Evolutionary conservation across 768 basidiomycete species (phyloP).

Genomic region (Lactarius tabidus): DNA sequence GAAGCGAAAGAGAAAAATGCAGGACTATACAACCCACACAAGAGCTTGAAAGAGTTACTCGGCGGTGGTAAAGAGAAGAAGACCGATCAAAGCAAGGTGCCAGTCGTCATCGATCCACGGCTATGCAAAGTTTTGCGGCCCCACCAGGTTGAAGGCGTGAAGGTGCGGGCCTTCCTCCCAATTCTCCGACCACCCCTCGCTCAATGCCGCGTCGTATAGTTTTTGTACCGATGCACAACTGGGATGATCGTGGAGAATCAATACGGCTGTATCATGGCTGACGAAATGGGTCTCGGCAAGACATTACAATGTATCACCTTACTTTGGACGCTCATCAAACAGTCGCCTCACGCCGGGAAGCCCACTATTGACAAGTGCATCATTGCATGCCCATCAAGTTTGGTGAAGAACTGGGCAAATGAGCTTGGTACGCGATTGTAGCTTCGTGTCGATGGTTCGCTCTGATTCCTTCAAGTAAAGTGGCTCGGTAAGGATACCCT

Average conservation of each 20-base stretch:
- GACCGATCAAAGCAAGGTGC: slow-evolving; percentile 68
- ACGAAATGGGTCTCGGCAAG: slow-evolving; percentile 98
- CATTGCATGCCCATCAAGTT: slow-evolving; percentile 93
- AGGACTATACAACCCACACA: slow-evolving; percentile 86
- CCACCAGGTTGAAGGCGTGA: slow-evolving; percentile 98
- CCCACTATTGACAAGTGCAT: slow-evolving; percentile 94
- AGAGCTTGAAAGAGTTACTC: slow-evolving; percentile 74
- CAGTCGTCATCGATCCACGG: slow-evolving; percentile 93
- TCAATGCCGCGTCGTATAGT: slow-evolving; percentile 45
- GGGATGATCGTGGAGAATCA: slow-evolving; percentile 91
- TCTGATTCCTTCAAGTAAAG: slow-evolving; percentile 58
- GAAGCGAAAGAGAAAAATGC: slow-evolving; percentile 66
- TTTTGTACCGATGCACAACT: slow-evolving; percentile 91
- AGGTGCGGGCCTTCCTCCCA: slow-evolving; percentile 48
- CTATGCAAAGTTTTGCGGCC: slow-evolving; percentile 86
- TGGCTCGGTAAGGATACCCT: slow-evolving; percentile 90
- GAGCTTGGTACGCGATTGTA: slow-evolving; percentile 65
- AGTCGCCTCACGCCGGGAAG: slow-evolving; percentile 85
- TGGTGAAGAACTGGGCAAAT: slow-evolving; percentile 99
- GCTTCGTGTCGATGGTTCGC: slow-evolving; percentile 1
- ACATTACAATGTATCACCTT: slow-evolving; percentile 96
- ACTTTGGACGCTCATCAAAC: slow-evolving; percentile 92
- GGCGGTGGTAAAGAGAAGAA: slow-evolving; percentile 71
- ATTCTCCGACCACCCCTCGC: slow-evolving; percentile 10
- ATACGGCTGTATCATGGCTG: slow-evolving; percentile 97